Conservation (phyloP, 441 rosid genomes). For the Capsella rubella region DNA sequence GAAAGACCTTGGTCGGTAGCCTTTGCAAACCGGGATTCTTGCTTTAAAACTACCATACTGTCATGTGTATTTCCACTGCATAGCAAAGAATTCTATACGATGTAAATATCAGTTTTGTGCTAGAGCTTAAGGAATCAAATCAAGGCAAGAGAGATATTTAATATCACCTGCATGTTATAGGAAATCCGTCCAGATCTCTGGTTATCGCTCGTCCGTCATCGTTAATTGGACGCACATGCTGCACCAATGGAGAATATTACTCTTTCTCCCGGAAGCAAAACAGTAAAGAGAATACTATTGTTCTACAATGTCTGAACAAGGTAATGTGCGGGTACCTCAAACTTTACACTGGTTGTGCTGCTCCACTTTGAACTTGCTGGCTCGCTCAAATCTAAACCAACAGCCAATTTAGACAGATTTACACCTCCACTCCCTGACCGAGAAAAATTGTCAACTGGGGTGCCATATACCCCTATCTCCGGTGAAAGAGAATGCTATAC, state of each 20-base stretch:
- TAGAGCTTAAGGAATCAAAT: constrained; percentile 11
- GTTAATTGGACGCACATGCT: constrained; percentile 81
- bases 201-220: constrained; percentile 87
- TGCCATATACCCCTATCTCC: constrained; percentile 93
- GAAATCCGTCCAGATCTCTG: constrained; percentile 86
- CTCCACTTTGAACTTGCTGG: constrained; percentile 88
- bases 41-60: constrained; percentile 92
- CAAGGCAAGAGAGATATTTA: constrained; percentile 6
- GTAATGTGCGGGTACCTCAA: constrained; percentile 61
- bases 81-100: constrained; percentile 39
- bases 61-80: constrained; percentile 85
- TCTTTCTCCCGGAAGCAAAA: constrained; percentile 22
- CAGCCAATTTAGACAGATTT: constrained; percentile 80
- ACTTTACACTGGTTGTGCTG: constrained; percentile 85
- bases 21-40: constrained; percentile 85
- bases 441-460: constrained; percentile 81
- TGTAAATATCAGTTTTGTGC: constrained; percentile 41
- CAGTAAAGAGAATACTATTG: neutral
- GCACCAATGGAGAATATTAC: constrained; percentile 34
- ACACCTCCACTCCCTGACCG: constrained; percentile 90
- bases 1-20: constrained; percentile 83
- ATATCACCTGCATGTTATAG: constrained; percentile 85
- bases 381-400: constrained; percentile 85
- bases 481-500: constrained; percentile 91
- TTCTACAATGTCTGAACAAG: constrained; percentile 3